phyloP scores from a whole-genome alignment of 1,139 yeast genomes.

The Candida anutae region DNA sequence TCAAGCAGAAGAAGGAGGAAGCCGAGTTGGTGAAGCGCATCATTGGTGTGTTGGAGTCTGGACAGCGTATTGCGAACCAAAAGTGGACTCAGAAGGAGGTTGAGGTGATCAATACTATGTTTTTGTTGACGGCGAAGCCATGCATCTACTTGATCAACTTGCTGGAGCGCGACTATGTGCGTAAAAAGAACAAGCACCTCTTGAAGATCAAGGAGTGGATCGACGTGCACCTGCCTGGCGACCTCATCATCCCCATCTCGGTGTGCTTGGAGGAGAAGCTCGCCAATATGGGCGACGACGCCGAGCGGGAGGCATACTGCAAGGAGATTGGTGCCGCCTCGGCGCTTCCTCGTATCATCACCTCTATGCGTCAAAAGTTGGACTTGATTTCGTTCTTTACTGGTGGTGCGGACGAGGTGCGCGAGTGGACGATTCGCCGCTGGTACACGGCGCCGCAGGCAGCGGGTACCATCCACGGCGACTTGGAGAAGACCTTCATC shows the following conservation, averaged over 20 bases:
- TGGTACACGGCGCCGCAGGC: constrained; percentile 86
- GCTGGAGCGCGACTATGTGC: constrained; percentile 87
- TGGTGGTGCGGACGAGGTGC: constrained; percentile 78
- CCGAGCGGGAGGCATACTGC: constrained; percentile 86
- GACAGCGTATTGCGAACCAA: constrained; percentile 88
- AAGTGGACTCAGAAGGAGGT: constrained; percentile 87
- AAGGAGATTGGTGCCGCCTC: constrained; percentile 79
- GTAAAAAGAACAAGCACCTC: constrained; percentile 96
- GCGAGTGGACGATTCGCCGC: constrained; percentile 85
- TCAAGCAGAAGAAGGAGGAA: constrained; percentile 91
- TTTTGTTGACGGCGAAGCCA: constrained; percentile 89
- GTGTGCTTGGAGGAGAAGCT: constrained; percentile 91
- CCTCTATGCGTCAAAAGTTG: constrained; percentile 75
- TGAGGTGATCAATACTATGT: constrained; percentile 81
- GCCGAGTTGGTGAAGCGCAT: constrained; percentile 72
- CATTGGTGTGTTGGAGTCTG: constrained; percentile 67
- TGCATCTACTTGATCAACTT: constrained; percentile 90
- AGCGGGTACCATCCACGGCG: constrained; percentile 78
- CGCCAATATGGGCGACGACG: constrained; percentile 82
- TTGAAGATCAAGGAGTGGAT: constrained; percentile 94
- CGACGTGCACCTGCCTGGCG: constrained; percentile 90
- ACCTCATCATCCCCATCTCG: constrained; percentile 86
- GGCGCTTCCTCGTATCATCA: constrained; percentile 82
- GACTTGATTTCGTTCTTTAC: constrained; percentile 81
- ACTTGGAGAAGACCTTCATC: constrained; percentile 43